Evolutionary conservation across 2,329 filamentous ascomycete genomes (phyloP).

Genomic region (Fusarium keratoplasticum): DNA sequence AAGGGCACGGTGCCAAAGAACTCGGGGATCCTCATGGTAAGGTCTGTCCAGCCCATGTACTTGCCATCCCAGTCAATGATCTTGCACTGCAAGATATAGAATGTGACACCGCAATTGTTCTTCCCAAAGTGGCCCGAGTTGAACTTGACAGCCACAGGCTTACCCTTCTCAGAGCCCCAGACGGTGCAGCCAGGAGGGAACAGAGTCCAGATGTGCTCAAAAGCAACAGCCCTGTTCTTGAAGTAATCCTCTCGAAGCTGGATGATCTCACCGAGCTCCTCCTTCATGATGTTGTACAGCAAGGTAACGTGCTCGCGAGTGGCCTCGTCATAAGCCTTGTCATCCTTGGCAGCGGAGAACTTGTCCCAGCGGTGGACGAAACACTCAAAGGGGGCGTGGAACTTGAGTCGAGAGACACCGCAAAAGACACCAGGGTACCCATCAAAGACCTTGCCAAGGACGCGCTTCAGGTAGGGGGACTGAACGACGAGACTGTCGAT

Average conservation of each 20-base stretch:
- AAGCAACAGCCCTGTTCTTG: constrained; percentile 64
- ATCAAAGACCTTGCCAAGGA: constrained; percentile 65
- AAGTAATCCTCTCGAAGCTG: constrained; percentile 63
- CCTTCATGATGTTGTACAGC: constrained; percentile 59
- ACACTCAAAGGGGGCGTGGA: constrained; percentile 69
- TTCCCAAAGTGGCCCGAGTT: constrained; percentile 51
- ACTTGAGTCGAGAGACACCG: constrained; percentile 69
- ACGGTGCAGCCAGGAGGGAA: constrained; percentile 61
- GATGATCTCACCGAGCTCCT: constrained; percentile 64
- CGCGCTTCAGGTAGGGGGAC: constrained; percentile 68
- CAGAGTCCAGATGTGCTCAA: constrained; percentile 65
- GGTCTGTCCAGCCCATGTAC: constrained; percentile 55
- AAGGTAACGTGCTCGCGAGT: constrained; percentile 61
- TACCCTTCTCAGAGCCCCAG: constrained; percentile 53
- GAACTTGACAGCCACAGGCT: constrained; percentile 54
- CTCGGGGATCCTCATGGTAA: constrained; percentile 51
- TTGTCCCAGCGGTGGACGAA: constrained; percentile 74
- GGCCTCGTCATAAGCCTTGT: constrained; percentile 53
- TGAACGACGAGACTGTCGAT: constrained; percentile 74
- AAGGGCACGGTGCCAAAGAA: constrained; percentile 60
- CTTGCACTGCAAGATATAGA: constrained; percentile 53
- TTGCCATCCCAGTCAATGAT: constrained; percentile 63
- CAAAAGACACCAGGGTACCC: constrained; percentile 71
- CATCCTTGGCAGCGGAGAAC: constrained; percentile 56
- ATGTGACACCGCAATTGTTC: constrained; percentile 53